Percentiles rank a stretch among this genome's conserved stretches.
These are phyloP conservation scores for Acorus gramineus DNA, from an alignment of 106 monocot species.

Conservation along the genomic window DNA sequence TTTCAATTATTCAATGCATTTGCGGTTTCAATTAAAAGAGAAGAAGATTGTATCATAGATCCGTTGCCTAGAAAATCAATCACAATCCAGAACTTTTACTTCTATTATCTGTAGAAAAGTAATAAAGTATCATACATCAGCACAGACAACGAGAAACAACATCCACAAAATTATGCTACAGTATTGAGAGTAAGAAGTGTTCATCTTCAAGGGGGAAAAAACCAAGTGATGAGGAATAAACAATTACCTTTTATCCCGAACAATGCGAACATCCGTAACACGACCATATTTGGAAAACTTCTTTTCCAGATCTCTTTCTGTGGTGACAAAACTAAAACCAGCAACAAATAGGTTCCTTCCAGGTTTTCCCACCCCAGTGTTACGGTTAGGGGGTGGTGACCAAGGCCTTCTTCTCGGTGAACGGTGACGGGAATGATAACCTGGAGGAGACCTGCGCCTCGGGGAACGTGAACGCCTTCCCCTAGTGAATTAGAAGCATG, in stretches of 20 bases:
- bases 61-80: no score
- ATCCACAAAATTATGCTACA: neutral
- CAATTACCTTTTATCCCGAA: slow-evolving; percentile 43
- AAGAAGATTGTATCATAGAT: no score
- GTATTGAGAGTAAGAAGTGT: no score
- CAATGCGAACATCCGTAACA: slow-evolving; percentile 59
- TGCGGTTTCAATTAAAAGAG: no score
- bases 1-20: no score
- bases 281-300: slow-evolving; percentile 60
- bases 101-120: no score
- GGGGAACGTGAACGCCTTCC: slow-evolving; percentile 31
- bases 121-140: no score
- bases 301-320: slow-evolving; percentile 64
- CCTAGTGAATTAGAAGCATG: neutral
- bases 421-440: slow-evolving; percentile 25
- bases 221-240: neutral
- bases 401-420: slow-evolving; percentile 40
- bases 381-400: slow-evolving; percentile 53
- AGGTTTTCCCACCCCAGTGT: slow-evolving; percentile 43
- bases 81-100: no score
- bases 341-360: slow-evolving; percentile 56
- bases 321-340: slow-evolving; percentile 52
- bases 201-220: no score
- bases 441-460: slow-evolving; percentile 36
- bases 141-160: no score